Evolutionary conservation across 2,329 filamentous ascomycete species (phyloP).

Genomic region (Zymoseptoria pseudotritici): DNA sequence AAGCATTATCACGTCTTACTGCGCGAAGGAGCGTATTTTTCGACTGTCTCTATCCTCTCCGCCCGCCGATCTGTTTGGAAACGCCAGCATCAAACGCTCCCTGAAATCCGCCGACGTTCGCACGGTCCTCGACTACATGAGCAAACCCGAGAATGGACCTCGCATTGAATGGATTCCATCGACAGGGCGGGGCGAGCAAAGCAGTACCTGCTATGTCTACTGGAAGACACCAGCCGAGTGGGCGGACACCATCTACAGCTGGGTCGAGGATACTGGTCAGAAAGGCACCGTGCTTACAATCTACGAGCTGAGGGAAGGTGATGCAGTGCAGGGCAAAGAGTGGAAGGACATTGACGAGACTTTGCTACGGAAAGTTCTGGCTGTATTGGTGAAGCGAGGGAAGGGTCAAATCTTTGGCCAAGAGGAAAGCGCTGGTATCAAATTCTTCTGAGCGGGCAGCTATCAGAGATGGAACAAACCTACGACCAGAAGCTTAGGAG

Average conservation of each 20-base stretch:
- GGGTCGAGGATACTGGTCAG: conserved; percentile 81
- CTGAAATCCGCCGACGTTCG: conserved; percentile 48
- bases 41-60: conserved; percentile 60
- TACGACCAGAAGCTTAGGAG: neutral
- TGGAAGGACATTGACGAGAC: conserved; percentile 61
- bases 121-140: conserved; percentile 51
- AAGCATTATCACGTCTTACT: conserved; percentile 76
- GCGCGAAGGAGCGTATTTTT: conserved; percentile 68
- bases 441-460: conserved; percentile 68
- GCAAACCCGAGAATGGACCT: conserved; percentile 42
- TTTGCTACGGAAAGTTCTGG: conserved; percentile 69
- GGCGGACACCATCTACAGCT: conserved; percentile 69
- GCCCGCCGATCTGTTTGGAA: conserved; percentile 44
- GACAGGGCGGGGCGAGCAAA: conserved; percentile 31
- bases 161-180: conserved; percentile 54
- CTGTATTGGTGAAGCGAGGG: conserved; percentile 76
- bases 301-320: conserved; percentile 86
- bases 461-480: neutral
- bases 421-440: conserved; percentile 83
- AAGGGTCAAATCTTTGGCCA: conserved; percentile 90
- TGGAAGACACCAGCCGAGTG: conserved; percentile 88
- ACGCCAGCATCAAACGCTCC: conserved; percentile 36
- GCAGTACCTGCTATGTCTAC: conserved; percentile 63
- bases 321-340: conserved; percentile 54
- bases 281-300: conserved; percentile 83